Base-by-base conservation (phyloP, 192 early-diverging fungal genomes). In the Gorgonomyces haynaldii region DNA sequence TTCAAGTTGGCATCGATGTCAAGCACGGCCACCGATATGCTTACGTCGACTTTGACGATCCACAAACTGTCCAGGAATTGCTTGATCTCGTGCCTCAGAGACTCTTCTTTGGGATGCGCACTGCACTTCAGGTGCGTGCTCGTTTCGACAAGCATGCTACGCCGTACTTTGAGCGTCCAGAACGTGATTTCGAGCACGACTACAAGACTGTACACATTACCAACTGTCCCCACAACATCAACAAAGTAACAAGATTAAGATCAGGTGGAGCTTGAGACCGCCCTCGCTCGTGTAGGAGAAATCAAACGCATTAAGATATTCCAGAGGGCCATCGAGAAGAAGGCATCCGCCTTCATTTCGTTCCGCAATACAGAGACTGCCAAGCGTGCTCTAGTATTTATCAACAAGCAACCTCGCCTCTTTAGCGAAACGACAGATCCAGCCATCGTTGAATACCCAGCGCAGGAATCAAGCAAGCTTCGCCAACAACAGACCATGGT, bases 361-460 rank as follows among this genome's bases (percentile, higher is more conserved):
- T 46, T 46, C 27, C 16, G 23, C 5, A 46, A 7, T 21, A 17
- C 27, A n/a, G 45, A 9, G 10, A 12, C 16, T 10, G 45, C 45
- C 4, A 31, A 36, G 12, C 8, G 7, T 20, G 45, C 45, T 30
- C 5, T 4, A 6, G 13, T 15, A 46, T 46, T 22, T 46, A 13
- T 46, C 15, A 30, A 46, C n/a, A n/a, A 27, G 9, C 29, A 46
- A 5, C 16, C 16, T 9, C 34, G 16, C 21, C 6, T 30, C 19
- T 46, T 46, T 36, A 46, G 23, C 2, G 45, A 46, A 19, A 46
- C 23, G 45, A 46, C 16, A 46, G 45, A 46, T 19, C 28, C 45
- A 19, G 7, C 23, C 8, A 7, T 22, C 19, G 45, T 46, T 15
- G 45, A 46, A 36, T 46, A 46, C 23, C 45, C 45, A 15, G 20